Base-by-base conservation (phyloP, 805 yeast species). In the Hemisphaericaspora nanyangensis region DNA sequence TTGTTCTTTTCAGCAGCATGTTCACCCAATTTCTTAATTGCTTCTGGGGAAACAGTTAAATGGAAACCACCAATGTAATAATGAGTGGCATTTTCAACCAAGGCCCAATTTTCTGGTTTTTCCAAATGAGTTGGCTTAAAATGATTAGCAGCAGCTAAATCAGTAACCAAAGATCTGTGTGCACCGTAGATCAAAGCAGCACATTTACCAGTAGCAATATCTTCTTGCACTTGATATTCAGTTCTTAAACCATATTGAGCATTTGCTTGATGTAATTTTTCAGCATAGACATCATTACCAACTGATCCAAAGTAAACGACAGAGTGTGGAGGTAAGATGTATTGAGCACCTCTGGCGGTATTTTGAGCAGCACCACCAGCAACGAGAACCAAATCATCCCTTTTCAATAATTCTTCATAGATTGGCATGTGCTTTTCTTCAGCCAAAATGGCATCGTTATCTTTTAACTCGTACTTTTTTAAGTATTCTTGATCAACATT, bases 281-380 rank as follows among this genome's bases (percentile, higher is more conserved):
- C 88, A 43, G 93, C 80, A 67, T 82, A 91, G 52, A 81, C 76
- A 66, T 93, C 99, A 52, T 85, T 77, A 58, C 99, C 99, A 46
- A 91, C 98, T 36, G 95, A 83, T 39, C 99, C 99, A 60, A 91
- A 87, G 74, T 93, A 93, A 38, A 83, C 84, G 41, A 93, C 98
- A 24, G 91, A 80, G 52, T 79, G 65, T 34, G 70, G 64, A 44
- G 97, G 96, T 37, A 93, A 76, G 40, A 88, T 65, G 69, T 87
- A 91, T 60, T 91, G 97, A 36, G 98, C 98, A 59, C 96, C 99
- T 70, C 99, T 82, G 42, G 98, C 97, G 48, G 98, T 80, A 74
- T 93, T 93, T 72, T 93, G 99, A 45, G 97, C 99, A 55, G 99
- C 99, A 63, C 99, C 99, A 53, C 99, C 99, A 46, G 99, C 99